Evolutionary conservation across 345 rosid genomes (phyloP), one percentile per base, ranked within the genome.

Genomic region (Turritis glabra): DNA sequence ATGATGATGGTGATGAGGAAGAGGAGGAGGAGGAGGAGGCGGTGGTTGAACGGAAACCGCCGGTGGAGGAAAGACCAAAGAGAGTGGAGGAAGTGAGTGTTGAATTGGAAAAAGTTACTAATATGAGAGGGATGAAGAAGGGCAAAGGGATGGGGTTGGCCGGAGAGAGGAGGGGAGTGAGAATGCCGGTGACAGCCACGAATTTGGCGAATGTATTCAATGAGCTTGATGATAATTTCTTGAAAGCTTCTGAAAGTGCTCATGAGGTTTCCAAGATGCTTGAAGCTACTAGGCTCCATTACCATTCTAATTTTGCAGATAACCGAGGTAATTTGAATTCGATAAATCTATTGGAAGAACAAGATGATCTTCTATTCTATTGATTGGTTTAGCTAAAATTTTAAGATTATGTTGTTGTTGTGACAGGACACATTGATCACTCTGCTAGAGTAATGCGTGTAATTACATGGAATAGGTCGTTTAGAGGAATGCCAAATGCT

Each of bases 261-360:
- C 94, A 92, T 21, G 97, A 88, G 48, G 98, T 96, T 68, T 92
- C 96, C 1, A 96, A 88, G 86, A 85, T 95, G 92, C 71, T 96
- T 80, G 98, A 96, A 88, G 98, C 98, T 21, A 87, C 98, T 5
- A 79, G 96, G 69, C 76, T 96, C 72, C 96, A 92, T 88, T 96
- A 90, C 82, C 99, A 96, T 81, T 96, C 98, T n/a, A 96, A 96
- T 80, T 96, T 92, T 71, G 97, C 98, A 2, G 98, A 96, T 81
- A 90, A 92, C 82, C 77, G 97, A 48, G 94, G 64, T 58, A 14
- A 30, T n/a, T n/a, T 17, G 19, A 43, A 15, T 11, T 40, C 44
- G 3, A 9, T 40, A 40, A 12, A 18, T 40, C 9, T 40, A 1
- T 18, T 38, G 11, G 23, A 46, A 23, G 9, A 17, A 32, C 30